These are phyloP conservation scores for Claviceps quebecensis DNA, from an alignment of 2,329 filamentous ascomycete genomes.

Conservation along the genomic window DNA sequence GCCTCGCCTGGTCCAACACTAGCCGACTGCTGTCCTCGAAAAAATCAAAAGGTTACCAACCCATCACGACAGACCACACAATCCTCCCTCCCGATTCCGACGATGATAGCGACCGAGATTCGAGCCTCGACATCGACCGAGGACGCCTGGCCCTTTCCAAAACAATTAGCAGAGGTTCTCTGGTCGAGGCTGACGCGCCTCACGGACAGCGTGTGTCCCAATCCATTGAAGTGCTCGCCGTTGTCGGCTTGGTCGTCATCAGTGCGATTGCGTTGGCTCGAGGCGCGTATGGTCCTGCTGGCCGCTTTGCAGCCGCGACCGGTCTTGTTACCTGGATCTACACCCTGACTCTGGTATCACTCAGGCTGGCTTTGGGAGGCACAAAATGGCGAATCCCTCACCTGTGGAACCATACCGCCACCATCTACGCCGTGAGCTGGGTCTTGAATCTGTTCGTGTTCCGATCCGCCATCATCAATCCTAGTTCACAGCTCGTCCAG, in stretches of 20 bases:
- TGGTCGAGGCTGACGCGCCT: slow-evolving; percentile 63
- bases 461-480: slow-evolving; percentile 72
- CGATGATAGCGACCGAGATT: slow-evolving; percentile 46
- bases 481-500: slow-evolving; percentile 47
- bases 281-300: slow-evolving; percentile 42
- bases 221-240: slow-evolving; percentile 58
- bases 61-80: slow-evolving; percentile 36
- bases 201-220: slow-evolving; percentile 57
- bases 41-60: slow-evolving; percentile 40
- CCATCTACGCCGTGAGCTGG: slow-evolving; percentile 75
- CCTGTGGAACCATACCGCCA: slow-evolving; percentile 86
- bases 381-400: slow-evolving; percentile 53
- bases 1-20: slow-evolving; percentile 46
- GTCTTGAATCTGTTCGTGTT: slow-evolving; percentile 62
- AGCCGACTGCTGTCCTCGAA: slow-evolving; percentile 38
- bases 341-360: slow-evolving; percentile 55
- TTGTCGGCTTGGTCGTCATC: slow-evolving; percentile 56
- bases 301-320: slow-evolving; percentile 46
- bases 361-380: slow-evolving; percentile 55
- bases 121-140: slow-evolving; percentile 39
- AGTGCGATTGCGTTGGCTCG: slow-evolving; percentile 52
- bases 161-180: slow-evolving; percentile 46
- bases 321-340: slow-evolving; percentile 71
- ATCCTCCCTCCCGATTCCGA: slow-evolving; percentile 35
- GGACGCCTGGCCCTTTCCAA: slow-evolving; percentile 45